These are phyloP conservation scores for Talaromyces nanjingensis DNA, from an alignment of 495 filamentous ascomycete species.

Conservation along the genomic window DNA sequence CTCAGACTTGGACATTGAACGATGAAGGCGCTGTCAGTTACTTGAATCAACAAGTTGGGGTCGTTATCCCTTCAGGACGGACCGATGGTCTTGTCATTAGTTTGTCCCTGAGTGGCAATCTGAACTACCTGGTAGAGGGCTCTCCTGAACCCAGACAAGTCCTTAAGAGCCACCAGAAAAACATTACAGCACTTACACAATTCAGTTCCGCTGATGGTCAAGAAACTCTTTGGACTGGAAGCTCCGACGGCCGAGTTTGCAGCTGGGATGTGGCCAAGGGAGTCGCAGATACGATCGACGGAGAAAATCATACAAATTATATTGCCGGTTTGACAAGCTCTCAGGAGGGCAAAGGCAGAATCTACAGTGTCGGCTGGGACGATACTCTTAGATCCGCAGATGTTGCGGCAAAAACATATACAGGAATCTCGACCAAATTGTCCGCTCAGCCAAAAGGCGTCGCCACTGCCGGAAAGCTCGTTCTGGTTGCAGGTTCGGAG, in stretches of 20 bases:
- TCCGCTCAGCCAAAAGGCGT: constrained; percentile 57
- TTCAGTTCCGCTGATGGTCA: constrained; percentile 33
- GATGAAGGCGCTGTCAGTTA: constrained; percentile 68
- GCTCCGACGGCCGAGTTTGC: constrained; percentile 81
- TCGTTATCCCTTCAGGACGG: constrained; percentile 82
- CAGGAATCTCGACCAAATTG: constrained; percentile 42
- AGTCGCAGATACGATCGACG: constrained; percentile 59
- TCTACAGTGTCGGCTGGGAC: constrained; percentile 91
- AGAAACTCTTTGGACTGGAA: constrained; percentile 74
- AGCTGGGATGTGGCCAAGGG: constrained; percentile 72
- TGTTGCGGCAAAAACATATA: constrained; percentile 49
- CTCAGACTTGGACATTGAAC: constrained; percentile 83
- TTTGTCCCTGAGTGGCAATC: constrained; percentile 76
- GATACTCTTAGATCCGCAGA: constrained; percentile 83
- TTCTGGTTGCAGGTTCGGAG: constrained; percentile 59
- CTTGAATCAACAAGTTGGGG: constrained; percentile 85
- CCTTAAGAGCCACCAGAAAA: constrained; percentile 90
- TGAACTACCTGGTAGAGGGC: constrained; percentile 78
- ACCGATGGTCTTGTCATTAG: constrained; percentile 84
- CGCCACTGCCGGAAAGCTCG: constrained; percentile 32
- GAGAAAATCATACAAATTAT: constrained; percentile 73
- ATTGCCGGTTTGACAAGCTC: constrained; percentile 67
- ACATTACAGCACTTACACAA: constrained; percentile 66
- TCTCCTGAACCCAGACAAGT: constrained; percentile 59
- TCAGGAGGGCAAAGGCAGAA: constrained; percentile 43